phyloP scores from a whole-genome alignment of 306 rosid genomes.

The Cucurbita pepo region DNA sequence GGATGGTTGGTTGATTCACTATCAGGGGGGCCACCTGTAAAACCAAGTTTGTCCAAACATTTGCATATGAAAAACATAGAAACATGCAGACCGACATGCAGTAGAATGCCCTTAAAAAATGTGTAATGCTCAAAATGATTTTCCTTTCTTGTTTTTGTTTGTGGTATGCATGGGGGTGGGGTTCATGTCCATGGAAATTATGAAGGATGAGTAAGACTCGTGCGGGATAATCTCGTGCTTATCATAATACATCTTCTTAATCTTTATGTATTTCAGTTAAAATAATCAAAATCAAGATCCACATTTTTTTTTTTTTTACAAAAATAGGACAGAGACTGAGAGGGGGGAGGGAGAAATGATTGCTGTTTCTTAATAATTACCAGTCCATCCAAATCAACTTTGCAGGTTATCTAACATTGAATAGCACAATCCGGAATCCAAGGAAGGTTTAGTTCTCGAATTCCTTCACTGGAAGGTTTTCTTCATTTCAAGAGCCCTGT shows the following conservation, averaged over 20 bases:
- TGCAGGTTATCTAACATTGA: slow-evolving; percentile 1
- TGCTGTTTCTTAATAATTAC: not conserved
- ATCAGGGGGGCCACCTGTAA: slow-evolving; percentile 6
- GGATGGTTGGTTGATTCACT: not conserved
- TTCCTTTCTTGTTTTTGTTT: not conserved
- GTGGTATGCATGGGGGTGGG: slow-evolving; percentile 8
- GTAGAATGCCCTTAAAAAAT: not conserved
- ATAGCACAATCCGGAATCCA: slow-evolving; percentile 39
- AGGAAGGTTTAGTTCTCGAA: slow-evolving; percentile 43
- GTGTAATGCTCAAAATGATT: not conserved
- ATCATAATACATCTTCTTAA: not conserved
- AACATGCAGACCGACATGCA: slow-evolving; percentile 8
- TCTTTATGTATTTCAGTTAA: not conserved
- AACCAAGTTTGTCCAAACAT: slow-evolving; percentile 7
- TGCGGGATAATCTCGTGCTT: not conserved
- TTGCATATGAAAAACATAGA: slow-evolving; percentile 3
- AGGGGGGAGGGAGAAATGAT: not conserved
- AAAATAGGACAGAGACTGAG: not conserved
- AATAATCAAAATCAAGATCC: not conserved
- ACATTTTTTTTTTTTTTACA: not conserved
- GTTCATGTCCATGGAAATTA: slow-evolving; percentile 2
- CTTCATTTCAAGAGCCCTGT: slow-evolving; percentile 49
- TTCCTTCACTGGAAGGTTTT: slow-evolving; percentile 41
- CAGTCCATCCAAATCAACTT: not conserved
- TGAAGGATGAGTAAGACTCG: not conserved